Base-by-base conservation (phyloP, 2,329 filamentous ascomycete genomes). In the Botrytis fragariae region DNA sequence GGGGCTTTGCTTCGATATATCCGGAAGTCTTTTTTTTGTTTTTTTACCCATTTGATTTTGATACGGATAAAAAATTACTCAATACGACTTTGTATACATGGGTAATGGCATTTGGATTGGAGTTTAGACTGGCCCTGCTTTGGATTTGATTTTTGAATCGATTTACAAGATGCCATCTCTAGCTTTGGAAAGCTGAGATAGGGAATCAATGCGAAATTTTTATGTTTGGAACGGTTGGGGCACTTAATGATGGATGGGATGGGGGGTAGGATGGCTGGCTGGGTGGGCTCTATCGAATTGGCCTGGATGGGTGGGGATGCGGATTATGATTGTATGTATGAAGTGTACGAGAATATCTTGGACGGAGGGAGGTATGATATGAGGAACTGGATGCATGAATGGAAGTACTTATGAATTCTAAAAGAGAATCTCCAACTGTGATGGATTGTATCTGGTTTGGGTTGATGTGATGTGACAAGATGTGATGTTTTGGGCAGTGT, bases 21-120 rank as follows among this genome's bases (percentile, higher is more conserved):
- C 48, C 65, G 7, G 48, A 42, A 16, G 35, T 39, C 48, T 57
- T 57, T 54, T 67, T 68, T 39, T 68, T n/a, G 25, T 39, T 39
- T 68, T 68, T 68, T 54, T 42, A 54, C 51, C 51, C 25, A 29
- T 54, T 42, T 39, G 32, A 25, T 45, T 67, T 57, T 68, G n/a
- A 68, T 57, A 57, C 65, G 65, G 65, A 57, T 57, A 68, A 68
- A 68, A 42, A 68, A 57, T 68, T 57, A 68, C 65, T 57, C 48
- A n/a, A 68, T 57, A 68, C 65, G 48, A 57, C 51, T 68, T 51
- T 68, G 65, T 68, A 68, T 68, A 68, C 65, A 68, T 42, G 65
- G 48, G 65, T 68, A 68, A 68, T 57, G 48, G 65, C 65, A 68
- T 68, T 68, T 57, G 65, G 65, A 29, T 22, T 57, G 65, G 65